Percentiles rank a stretch among this genome's conserved stretches.
phyloP scores from a whole-genome alignment of 768 basidiomycete species.

The Boletus pseudo-olivaceus region DNA sequence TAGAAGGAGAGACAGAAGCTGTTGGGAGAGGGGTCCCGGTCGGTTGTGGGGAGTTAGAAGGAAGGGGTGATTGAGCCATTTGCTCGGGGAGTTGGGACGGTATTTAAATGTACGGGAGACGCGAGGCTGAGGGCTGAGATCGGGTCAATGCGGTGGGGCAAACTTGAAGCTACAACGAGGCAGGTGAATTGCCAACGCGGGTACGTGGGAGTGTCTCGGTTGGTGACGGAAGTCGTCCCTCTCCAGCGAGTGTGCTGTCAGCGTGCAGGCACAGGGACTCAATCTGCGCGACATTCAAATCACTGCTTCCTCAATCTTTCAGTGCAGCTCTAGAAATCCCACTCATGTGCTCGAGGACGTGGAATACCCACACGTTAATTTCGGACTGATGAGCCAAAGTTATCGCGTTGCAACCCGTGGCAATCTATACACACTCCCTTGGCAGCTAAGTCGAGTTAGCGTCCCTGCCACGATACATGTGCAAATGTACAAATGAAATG shows the following conservation, averaged over 20 bases:
- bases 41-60: slow-evolving; percentile 4
- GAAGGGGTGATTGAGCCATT: slow-evolving; percentile 12
- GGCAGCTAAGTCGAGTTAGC: too few relatives aligned
- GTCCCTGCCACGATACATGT: too few relatives aligned
- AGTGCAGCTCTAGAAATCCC: background rate
- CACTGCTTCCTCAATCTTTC: background rate
- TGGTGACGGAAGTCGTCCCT: background rate
- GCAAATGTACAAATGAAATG: background rate
- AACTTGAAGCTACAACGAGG: slow-evolving; percentile 22
- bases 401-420: too few relatives aligned
- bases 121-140: slow-evolving; percentile 16
- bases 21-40: background rate
- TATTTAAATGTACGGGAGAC: slow-evolving; percentile 26
- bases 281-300: too few relatives aligned
- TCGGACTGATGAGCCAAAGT: background rate
- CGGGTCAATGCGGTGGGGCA: slow-evolving; percentile 7
- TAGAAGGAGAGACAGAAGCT: background rate
- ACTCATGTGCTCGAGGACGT: background rate
- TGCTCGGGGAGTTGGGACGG: background rate
- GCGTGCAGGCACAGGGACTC: too few relatives aligned
- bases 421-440: too few relatives aligned
- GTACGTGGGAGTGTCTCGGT: background rate
- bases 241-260: too few relatives aligned
- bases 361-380: background rate
- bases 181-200: background rate